Evolutionary conservation across 495 filamentous ascomycete genomes (phyloP).

Genomic region (Neurospora sp.): DNA sequence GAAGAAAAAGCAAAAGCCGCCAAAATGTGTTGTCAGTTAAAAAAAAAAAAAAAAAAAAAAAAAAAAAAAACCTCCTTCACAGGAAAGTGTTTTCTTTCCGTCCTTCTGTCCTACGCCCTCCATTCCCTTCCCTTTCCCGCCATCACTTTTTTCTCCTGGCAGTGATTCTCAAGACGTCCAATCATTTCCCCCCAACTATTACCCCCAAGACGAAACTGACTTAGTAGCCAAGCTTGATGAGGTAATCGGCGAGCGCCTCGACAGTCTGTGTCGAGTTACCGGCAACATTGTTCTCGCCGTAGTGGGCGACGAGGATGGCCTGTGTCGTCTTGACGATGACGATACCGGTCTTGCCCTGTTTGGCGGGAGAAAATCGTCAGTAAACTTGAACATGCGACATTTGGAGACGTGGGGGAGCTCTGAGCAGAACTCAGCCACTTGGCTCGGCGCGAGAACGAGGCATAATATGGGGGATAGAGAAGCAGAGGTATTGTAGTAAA

Average conservation of each 20-base stretch:
- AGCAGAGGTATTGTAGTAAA: not conserved
- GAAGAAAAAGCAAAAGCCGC: not conserved
- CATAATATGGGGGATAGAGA: not conserved
- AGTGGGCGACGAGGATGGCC: constrained; percentile 78
- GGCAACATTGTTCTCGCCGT: constrained; percentile 58
- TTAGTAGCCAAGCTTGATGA: constrained; percentile 61
- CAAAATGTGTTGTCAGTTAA: not conserved
- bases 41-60: not conserved
- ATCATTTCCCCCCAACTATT: not conserved
- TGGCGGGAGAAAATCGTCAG: not conserved
- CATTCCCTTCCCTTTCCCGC: not conserved
- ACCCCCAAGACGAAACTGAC: constrained; percentile 26
- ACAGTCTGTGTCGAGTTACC: constrained; percentile 54
- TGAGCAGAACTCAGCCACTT: no score
- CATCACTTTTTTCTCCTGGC: not conserved
- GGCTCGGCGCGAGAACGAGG: not conserved
- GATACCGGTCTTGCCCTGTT: constrained; percentile 71
- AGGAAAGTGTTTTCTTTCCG: not conserved
- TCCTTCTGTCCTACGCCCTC: not conserved
- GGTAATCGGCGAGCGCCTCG: constrained; percentile 65
- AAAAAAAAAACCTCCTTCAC: not conserved
- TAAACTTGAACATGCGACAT: not conserved
- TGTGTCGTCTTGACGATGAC: constrained; percentile 71
- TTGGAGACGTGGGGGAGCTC: no score
- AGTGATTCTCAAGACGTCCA: not conserved